Percentiles rank a stretch among this genome's conserved stretches.
Conservation (phyloP, 495 filamentous ascomycete species). For the Podospora pseudopauciseta region DNA sequence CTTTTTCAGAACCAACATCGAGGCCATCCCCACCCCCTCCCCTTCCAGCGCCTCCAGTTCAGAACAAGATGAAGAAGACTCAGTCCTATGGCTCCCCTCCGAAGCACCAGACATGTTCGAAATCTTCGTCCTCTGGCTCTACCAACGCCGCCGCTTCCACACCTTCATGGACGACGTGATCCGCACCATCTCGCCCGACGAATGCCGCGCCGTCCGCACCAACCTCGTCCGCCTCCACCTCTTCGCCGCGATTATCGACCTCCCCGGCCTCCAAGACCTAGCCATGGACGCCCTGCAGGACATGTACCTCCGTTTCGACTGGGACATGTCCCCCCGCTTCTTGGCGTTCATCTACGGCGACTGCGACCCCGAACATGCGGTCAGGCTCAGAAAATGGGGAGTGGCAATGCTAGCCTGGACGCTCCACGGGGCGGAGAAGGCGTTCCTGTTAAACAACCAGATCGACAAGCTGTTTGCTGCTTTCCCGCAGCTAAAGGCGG, state of each 20-base stretch:
- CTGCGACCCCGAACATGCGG: constrained; percentile 39
- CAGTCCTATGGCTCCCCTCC: constrained; percentile 38
- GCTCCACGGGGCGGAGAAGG: constrained; percentile 30
- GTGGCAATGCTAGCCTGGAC: constrained; percentile 49
- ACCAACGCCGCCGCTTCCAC: constrained; percentile 35
- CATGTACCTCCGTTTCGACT: constrained; percentile 47
- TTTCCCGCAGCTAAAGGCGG: constrained; percentile 37
- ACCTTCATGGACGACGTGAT: constrained; percentile 38
- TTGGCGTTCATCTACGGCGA: constrained; percentile 43
- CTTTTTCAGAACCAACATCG: constrained; percentile 43
- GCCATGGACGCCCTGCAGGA: constrained; percentile 50
- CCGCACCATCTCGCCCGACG: constrained; percentile 26
- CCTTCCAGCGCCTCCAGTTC: neutral
- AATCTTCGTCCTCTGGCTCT: constrained; percentile 46
- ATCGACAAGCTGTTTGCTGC: constrained; percentile 37
- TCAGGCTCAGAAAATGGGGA: constrained; percentile 46
- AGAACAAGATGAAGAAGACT: constrained; percentile 14
- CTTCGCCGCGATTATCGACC: constrained; percentile 43
- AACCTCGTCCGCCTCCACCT: constrained; percentile 45
- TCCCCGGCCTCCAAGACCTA: constrained; percentile 42
- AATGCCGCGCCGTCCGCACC: constrained; percentile 27
- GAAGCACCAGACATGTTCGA: constrained; percentile 47
- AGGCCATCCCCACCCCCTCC: constrained; percentile 24
- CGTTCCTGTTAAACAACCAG: constrained; percentile 18
- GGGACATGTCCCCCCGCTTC: constrained; percentile 45